Evolutionary conservation across 208 protist genomes (phyloP), one percentile per base, ranked within the genome.

Genomic region (Leishmania lainsoni): DNA sequence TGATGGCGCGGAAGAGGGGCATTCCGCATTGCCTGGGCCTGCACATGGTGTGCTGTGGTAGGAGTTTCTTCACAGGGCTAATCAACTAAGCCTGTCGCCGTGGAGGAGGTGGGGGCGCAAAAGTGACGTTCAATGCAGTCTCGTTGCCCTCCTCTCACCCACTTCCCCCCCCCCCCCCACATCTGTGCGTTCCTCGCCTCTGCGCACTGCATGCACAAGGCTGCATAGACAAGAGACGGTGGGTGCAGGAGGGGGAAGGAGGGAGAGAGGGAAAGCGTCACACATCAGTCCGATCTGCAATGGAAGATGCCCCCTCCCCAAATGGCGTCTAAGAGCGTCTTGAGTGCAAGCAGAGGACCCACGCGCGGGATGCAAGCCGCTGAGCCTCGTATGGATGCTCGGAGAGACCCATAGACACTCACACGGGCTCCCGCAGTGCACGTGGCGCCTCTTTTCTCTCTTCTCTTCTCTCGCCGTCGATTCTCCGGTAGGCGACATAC

Each of bases 1-100:
- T 96, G 66, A 92, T 17, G 45, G 32, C 3, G 71, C 26, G 45
- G 45, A 42, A 35, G 35, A 39, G 61, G 12, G 20, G 20, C 3
- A 16, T 32, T 52, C 52, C 0, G 10, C 5, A 6, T 5, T 32
- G 72, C 32, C 9, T n/a, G 48, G 12, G 51, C 22, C 12, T 26
- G 42, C 16, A 12, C 8, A 6, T 61, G 26, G 9, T 32, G 12
- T 20, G 2, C 54, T 69, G 6, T 68, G 32, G 29, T 51, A 5
- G 35, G 6, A n/a, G 22, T 35, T 59, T 48, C n/a, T 76, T 59
- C 72, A 52, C 72, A 59, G 26, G 9, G 14, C 65, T 42, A 3
- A 68, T 68, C 61, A 22, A 20, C 29, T 5, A 20, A 32, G 29
- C 61, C 39, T 68, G 26, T 16, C 61, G 29, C 61, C 4, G 61